These are phyloP conservation scores for Mucor sp. DNA, from an alignment of 371 early-diverging fungal species.

Conservation along the genomic window DNA sequence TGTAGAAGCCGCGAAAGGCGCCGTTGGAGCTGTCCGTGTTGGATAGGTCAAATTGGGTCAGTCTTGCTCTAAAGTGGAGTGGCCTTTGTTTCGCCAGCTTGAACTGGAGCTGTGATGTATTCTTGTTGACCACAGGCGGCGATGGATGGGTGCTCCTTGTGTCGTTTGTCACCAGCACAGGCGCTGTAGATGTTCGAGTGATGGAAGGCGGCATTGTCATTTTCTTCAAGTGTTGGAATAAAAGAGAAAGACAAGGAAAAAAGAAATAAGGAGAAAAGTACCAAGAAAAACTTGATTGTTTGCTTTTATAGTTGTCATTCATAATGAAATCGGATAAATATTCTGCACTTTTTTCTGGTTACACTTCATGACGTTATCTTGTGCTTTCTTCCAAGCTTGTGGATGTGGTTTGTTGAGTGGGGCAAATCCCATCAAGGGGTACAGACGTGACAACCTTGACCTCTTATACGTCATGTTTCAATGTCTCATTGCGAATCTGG, in stretches of 20 bases:
- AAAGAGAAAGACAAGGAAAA: not conserved
- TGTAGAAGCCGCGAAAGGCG: constrained; percentile 85
- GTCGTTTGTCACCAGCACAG: not conserved
- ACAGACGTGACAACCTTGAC: not conserved
- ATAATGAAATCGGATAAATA: not conserved
- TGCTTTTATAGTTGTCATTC: not conserved
- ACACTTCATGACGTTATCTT: not conserved
- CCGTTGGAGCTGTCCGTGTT: constrained; percentile 51
- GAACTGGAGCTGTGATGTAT: constrained; percentile 2
- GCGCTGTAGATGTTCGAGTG: constrained; percentile 18
- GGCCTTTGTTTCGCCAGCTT: constrained; percentile 27
- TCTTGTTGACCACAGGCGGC: not conserved
- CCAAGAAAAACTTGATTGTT: not conserved
- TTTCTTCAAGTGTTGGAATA: not conserved
- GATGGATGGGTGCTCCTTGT: not conserved
- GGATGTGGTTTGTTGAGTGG: not conserved
- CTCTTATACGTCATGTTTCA: not conserved
- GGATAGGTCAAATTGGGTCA: constrained; percentile 46
- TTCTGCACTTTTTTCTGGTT: not conserved
- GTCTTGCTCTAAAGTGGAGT: constrained; percentile 41
- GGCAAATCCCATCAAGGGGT: not conserved
- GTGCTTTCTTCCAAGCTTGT: not conserved
- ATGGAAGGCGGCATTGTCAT: constrained; percentile 3
- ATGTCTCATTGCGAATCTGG: not conserved
- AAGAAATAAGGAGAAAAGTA: not conserved